Evolutionary conservation across 164 flowering plant genomes (phyloP).

Genomic region (Umbellularia californica): DNA sequence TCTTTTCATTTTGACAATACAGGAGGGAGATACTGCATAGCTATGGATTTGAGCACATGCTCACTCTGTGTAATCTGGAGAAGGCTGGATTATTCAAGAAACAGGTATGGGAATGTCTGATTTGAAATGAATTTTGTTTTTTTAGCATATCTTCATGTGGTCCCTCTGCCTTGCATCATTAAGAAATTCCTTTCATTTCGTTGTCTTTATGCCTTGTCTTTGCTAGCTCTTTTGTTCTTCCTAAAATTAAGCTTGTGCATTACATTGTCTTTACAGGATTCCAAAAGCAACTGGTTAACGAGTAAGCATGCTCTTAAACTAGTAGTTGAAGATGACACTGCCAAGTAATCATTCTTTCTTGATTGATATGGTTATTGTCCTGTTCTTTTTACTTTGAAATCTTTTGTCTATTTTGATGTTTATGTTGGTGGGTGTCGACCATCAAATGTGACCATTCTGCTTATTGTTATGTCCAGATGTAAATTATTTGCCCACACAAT

Average conservation of each 20-base stretch:
- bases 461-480: neutral
- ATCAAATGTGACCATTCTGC: neutral
- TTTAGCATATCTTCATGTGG: conserved; percentile 1
- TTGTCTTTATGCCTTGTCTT: neutral
- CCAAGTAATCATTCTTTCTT: conserved; percentile 48
- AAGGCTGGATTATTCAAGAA: conserved; percentile 85
- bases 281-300: conserved; percentile 77
- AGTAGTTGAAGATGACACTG: conserved; percentile 83
- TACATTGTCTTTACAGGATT: conserved; percentile 51
- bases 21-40: conserved; percentile 99
- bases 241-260: neutral
- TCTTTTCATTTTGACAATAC: neutral
- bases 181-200: neutral
- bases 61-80: conserved; percentile 77
- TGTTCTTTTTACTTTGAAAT: neutral
- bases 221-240: conserved; percentile 3
- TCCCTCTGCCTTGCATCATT: neutral
- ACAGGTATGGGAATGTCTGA: conserved; percentile 45
- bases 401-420: neutral
- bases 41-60: conserved; percentile 97
- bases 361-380: neutral
- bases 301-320: conserved; percentile 77
- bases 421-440: neutral
- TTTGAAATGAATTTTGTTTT: neutral
- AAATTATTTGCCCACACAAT: no score